phyloP scores from a whole-genome alignment of 768 basidiomycete species.

The Russula olivacea region DNA sequence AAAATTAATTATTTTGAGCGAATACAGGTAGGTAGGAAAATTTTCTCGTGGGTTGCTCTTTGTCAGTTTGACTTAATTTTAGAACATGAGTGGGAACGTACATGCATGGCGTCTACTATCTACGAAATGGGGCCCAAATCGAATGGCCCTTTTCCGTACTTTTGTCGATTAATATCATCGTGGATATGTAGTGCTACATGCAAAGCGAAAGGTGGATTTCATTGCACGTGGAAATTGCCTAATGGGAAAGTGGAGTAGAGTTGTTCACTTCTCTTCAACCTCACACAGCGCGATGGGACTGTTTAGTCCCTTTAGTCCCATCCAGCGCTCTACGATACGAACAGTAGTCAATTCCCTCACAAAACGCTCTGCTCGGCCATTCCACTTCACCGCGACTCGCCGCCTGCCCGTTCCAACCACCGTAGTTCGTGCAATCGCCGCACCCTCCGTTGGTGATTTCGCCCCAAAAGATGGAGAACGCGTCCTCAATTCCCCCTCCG shows the following conservation, averaged over 20 bases:
- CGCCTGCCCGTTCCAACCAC: constrained; percentile 12
- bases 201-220: no score
- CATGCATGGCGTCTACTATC: no score
- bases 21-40: no score
- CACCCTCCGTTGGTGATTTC: constrained; percentile 30
- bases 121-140: no score
- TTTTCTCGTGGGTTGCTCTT: no score
- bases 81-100: no score
- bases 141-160: no score
- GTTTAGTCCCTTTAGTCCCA: constrained; percentile 21
- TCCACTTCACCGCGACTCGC: constrained; percentile 18
- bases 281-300: constrained; percentile 13
- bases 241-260: not conserved
- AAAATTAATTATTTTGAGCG: no score
- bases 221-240: not conserved
- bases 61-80: no score
- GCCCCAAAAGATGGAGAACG: constrained; percentile 43
- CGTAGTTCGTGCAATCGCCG: constrained; percentile 28
- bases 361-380: constrained; percentile 1
- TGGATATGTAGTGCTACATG: no score
- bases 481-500: constrained; percentile 89
- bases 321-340: constrained; percentile 3
- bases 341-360: not conserved
- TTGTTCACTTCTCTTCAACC: not conserved
- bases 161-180: no score